Percentiles rank a stretch among this genome's conserved stretches.
Conservation (phyloP, 2,329 filamentous ascomycete genomes). For the Bipolaris sorokiniana region DNA sequence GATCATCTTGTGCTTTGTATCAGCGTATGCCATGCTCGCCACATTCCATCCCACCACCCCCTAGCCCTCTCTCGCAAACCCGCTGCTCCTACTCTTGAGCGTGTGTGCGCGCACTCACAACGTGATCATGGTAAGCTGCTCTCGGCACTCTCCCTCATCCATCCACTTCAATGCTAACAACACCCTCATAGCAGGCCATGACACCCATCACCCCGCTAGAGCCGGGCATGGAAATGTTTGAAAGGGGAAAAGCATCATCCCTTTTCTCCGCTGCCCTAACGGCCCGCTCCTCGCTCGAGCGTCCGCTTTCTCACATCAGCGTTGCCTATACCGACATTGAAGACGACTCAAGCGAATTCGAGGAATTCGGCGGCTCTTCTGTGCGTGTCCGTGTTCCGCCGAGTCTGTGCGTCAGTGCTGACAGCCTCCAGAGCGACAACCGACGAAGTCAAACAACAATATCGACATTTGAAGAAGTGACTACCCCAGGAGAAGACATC, state of each 20-base stretch:
- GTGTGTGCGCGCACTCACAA: slow-evolving; percentile 24
- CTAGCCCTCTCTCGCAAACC: slow-evolving; percentile 28
- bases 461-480: slow-evolving; percentile 83
- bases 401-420: slow-evolving; percentile 22
- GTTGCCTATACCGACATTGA: slow-evolving; percentile 81
- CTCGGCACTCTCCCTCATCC: background rate
- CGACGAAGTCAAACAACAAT: slow-evolving; percentile 82
- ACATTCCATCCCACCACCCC: slow-evolving; percentile 27
- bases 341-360: slow-evolving; percentile 56
- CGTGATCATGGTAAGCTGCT: slow-evolving; percentile 46
- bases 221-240: slow-evolving; percentile 56
- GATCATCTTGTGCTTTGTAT: slow-evolving; percentile 37
- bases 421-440: slow-evolving; percentile 58
- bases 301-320: slow-evolving; percentile 74
- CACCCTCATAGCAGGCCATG: slow-evolving; percentile 50
- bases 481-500: slow-evolving; percentile 70
- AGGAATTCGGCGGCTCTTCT: slow-evolving; percentile 65
- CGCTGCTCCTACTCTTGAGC: slow-evolving; percentile 20
- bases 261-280: slow-evolving; percentile 61
- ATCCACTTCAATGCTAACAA: slow-evolving; percentile 31
- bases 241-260: slow-evolving; percentile 57
- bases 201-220: slow-evolving; percentile 54
- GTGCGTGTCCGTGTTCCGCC: slow-evolving; percentile 57
- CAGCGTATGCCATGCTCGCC: slow-evolving; percentile 42
- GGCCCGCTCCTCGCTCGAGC: slow-evolving; percentile 52